Evolutionary conservation across 345 rosid genomes (phyloP).

Genomic region (Euphorbia peplus): DNA sequence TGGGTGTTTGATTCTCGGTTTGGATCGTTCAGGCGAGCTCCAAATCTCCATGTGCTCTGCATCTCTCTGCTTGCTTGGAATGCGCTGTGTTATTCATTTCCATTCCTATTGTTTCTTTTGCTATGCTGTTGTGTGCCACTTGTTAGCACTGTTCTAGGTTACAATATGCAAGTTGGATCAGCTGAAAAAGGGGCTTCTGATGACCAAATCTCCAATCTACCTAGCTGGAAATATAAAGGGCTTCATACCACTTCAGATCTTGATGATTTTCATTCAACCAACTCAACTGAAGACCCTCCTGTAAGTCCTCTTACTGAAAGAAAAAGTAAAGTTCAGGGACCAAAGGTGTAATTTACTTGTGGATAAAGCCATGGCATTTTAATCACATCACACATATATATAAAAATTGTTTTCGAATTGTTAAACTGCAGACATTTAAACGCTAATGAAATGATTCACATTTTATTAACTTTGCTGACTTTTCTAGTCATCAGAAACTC

Average conservation of each 20-base stretch:
- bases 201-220: slow-evolving; percentile 76
- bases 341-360: no score
- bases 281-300: slow-evolving; percentile 34
- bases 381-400: no score
- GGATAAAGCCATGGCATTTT: no score
- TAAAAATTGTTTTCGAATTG: no score
- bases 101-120: slow-evolving; percentile 80
- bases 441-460: no score
- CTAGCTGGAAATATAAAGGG: slow-evolving; percentile 76
- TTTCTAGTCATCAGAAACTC: no score
- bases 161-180: slow-evolving; percentile 89
- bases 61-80: slow-evolving; percentile 90
- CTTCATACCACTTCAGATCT: slow-evolving; percentile 29
- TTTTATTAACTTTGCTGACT: no score
- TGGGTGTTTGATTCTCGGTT: slow-evolving; percentile 97
- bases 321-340: no score
- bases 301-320: slow-evolving; percentile 10
- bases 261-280: slow-evolving; percentile 29
- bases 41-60: slow-evolving; percentile 83
- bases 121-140: slow-evolving; percentile 88
- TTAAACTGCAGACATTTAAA: no score
- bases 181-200: slow-evolving; percentile 82
- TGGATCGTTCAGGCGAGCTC: slow-evolving; percentile 72
- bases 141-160: slow-evolving; percentile 71
- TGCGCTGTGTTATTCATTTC: slow-evolving; percentile 86